Base-by-base conservation (phyloP, 768 basidiomycete genomes). In the Hypholoma fasciculare region DNA sequence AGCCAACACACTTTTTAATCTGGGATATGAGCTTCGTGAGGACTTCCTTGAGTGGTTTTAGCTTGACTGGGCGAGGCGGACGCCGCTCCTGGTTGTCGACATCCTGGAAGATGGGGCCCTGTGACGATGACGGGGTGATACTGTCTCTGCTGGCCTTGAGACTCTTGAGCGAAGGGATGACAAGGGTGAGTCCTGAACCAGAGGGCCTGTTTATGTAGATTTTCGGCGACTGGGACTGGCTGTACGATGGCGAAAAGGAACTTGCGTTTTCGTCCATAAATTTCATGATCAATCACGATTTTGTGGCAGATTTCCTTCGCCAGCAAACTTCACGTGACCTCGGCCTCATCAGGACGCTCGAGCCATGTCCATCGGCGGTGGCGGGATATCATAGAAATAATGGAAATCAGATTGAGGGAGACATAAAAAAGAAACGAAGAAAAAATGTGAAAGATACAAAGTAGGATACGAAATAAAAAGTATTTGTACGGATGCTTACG, bases 21-120 rank as follows among this genome's bases (percentile, higher is more conserved):
- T 89, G 88, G 0, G 70, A 65, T 47, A 92, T 85, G 17, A 92
- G 76, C 69, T 84, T 86, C 3, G 74, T 67, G 48, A 92, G 71
- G 20, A 92, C 88, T 71, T 90, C 91, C 65, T 86, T 90, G 63
- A 93, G 76, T 4, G 91, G 89, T 67, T 92, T 92, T 56, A 91
- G 77, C 71, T 90, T 92, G 60, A 86, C 63, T 14, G 88, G 88
- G 27, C 89, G 72, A 1, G 82, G 78, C 43, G 64, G 64, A 61
- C 75, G 79, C 69, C 78, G 80, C 65, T 79, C 77, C 58, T 73
- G 69, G 26, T 65, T 57, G 20, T 74, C 72, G 34, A 63, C 71
- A 70, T 74, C 71, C 26, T 66, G 65, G 43, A 57, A 67, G 26
- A 59, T 54, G 17, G 71, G 63, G 9, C 65, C 62, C 19, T 58